Evolutionary conservation across 495 filamentous ascomycete species (phyloP).

Genomic region (Podospora tetraspora): DNA sequence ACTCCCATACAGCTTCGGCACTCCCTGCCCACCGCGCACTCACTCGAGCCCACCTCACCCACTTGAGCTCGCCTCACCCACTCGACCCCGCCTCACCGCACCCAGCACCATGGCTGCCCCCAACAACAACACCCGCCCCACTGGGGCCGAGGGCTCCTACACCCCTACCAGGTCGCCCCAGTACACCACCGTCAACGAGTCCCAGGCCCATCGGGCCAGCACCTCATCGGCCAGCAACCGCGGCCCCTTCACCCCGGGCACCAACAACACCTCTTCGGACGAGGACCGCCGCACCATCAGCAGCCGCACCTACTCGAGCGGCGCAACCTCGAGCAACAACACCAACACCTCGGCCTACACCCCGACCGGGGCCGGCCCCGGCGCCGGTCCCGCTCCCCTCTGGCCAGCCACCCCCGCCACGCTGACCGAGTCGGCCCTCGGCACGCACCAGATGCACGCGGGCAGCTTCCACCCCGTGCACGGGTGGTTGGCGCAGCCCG

Average conservation of each 20-base stretch:
- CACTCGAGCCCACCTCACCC: background rate
- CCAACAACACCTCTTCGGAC: background rate
- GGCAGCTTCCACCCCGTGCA: background rate
- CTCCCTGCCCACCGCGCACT: background rate
- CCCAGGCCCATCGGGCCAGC: background rate
- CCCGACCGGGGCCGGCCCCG: background rate
- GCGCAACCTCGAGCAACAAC: background rate
- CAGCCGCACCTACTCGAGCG: background rate
- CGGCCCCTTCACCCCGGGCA: background rate
- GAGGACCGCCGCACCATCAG: background rate
- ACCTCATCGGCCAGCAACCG: background rate
- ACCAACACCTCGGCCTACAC: background rate
- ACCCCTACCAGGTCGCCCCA: slow-evolving; percentile 1
- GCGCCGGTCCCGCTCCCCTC: background rate
- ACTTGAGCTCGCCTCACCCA: background rate
- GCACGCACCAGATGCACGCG: background rate
- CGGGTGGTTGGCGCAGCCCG: background rate
- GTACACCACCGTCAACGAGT: slow-evolving; percentile 7
- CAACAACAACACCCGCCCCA: background rate
- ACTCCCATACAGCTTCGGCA: background rate
- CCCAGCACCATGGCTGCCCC: background rate
- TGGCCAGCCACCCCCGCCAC: background rate
- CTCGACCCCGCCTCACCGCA: background rate
- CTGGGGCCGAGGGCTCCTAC: background rate
- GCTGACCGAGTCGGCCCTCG: background rate